Evolutionary conservation across 192 early-diverging fungal species (phyloP), one percentile per base, ranked within the genome.

Genomic region (Chytriomyces hyalinus): DNA sequence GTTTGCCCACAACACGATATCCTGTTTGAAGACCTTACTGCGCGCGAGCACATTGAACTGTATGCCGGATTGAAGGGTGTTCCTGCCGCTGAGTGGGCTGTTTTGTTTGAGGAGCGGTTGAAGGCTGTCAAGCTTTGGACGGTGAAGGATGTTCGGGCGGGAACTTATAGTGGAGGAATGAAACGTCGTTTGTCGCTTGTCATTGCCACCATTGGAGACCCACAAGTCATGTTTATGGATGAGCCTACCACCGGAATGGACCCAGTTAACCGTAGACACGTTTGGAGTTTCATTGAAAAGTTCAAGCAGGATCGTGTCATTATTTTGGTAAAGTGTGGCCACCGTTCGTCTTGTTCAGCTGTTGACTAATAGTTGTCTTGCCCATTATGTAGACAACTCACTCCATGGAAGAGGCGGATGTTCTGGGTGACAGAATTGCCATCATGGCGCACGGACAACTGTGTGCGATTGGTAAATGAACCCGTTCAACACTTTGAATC

Each of bases 51-150:
- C 80, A 86, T 94, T 59, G 78, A 82, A 61, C 80, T 94, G 5
- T 94, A 91, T 78, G 91, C 90, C 11, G 92, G 92, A 46, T 81
- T 94, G 61, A 94, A 94, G 80, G 90, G 90, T n/a, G 86, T 94
- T 20, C 84, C 86, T 44, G 73, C 80, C 15, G 44, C 53, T 45
- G 66, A 53, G 5, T 87, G 89, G 69, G 78, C 79, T 22, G 74
- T 62, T 28, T 65, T 94, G 46, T 83, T 89, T 5, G 87, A 93
- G 75, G 90, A 93, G 67, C 78, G 92, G 5, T 80, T 94, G 53
- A 88, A 87, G 65, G 89, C 89, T 11, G 93, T 94, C 8, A 73
- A 87, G 63, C 77, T 94, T 7, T 88, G 84, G 84, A 87, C 87
- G 9, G 93, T 94, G 49, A 86, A 84, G 61, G 83, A 91, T 66